phyloP scores from a whole-genome alignment of 257 asterid species.

The Solanum verrucosum region DNA sequence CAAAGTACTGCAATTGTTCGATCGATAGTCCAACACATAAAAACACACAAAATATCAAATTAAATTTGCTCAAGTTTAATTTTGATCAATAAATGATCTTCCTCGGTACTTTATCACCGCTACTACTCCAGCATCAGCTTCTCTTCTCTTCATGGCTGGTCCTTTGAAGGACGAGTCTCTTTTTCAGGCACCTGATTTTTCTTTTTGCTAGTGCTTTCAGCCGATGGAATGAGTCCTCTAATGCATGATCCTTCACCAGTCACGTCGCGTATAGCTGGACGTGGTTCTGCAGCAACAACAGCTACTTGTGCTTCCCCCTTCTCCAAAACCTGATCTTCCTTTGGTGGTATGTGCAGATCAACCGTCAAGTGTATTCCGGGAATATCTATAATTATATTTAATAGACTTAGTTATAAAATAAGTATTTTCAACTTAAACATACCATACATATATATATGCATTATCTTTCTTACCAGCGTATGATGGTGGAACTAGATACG shows the following conservation, averaged over 20 bases:
- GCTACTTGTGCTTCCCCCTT: too few relatives aligned
- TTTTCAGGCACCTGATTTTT: not conserved
- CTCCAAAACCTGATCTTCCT: too few relatives aligned
- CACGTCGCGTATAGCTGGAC: not conserved
- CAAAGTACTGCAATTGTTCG: not conserved
- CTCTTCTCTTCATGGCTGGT: not conserved
- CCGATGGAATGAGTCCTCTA: not conserved
- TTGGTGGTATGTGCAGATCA: too few relatives aligned
- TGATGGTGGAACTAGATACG: too few relatives aligned
- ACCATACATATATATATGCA: too few relatives aligned
- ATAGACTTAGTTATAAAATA: too few relatives aligned
- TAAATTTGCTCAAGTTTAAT: too few relatives aligned
- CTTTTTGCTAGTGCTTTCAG: not conserved
- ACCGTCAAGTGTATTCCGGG: too few relatives aligned
- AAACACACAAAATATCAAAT: not conserved
- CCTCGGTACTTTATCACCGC: not conserved
- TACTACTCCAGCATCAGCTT: not conserved
- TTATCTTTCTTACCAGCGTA: not conserved
- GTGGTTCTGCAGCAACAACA: too few relatives aligned
- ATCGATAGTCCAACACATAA: not conserved
- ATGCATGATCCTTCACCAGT: not conserved
- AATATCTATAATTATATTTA: too few relatives aligned
- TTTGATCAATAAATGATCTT: not conserved
- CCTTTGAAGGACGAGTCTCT: not conserved
- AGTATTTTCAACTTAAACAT: too few relatives aligned